Evolutionary conservation across 768 basidiomycete genomes (phyloP), one percentile per base, ranked within the genome.

Genomic region (Royoungia palumana): DNA sequence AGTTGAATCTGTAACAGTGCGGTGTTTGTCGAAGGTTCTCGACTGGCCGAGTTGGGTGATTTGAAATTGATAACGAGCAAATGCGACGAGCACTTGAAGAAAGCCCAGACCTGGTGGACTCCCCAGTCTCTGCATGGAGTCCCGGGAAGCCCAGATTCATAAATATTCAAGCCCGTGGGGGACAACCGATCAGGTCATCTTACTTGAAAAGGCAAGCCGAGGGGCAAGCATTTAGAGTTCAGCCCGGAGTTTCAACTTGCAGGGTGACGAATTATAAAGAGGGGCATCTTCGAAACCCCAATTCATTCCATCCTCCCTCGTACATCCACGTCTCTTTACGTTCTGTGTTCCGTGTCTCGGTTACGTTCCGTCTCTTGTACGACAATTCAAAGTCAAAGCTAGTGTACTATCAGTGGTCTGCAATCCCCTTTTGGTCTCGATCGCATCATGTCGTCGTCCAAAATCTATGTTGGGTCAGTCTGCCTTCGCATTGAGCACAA

Each of bases 391-490:
- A 72, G 71, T 66, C 72, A 53, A 60, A 63, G 71, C 72, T 68
- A 66, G 75, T 76, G 76, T 79, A 75, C 78, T 68, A 66, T 50
- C 66, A 64, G 64, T 62, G 54, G 48, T 65, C 62, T 61, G 32
- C 63, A 32, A 12, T 62, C 62, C 38, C 46, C 44, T 47, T 41
- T 37, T n/a, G 45, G 24, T 56, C 64, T 47, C 54, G 41, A 55
- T 59, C 52, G 24, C 56, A 51, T 56, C 62, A 63, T 76, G 74
- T 87, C 87, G 83, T 80, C 45, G 11, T 41, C 85, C 65, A 93
- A 92, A 76, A 80, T 92, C 69, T 93, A 92, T 72, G 89, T 93
- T 80, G 89, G 89, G 89, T 93, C 81, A 85, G 89, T 92, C 82
- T 82, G 71, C 71, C 70, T 74, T 75, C 66, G 74, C 72, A 70